Conservation (phyloP, 768 basidiomycete species). For the Hypholoma fasciculare region DNA sequence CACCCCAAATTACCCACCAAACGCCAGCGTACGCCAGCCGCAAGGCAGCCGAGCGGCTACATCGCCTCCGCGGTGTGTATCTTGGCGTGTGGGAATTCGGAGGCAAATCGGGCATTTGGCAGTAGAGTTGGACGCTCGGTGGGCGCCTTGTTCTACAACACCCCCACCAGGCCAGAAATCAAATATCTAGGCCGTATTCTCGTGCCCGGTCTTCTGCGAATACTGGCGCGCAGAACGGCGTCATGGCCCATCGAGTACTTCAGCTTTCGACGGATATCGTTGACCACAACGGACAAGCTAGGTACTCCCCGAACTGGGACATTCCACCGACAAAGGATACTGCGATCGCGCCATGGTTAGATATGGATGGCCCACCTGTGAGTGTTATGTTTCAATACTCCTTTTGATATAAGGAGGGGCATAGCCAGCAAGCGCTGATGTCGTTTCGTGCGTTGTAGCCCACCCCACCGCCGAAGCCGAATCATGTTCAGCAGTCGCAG, state of each 20-base stretch:
- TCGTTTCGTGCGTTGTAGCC: slow-evolving; percentile 29
- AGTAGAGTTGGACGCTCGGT: background rate
- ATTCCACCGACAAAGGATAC: slow-evolving; percentile 22
- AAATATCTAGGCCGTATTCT: background rate
- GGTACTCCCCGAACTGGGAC: slow-evolving; percentile 14
- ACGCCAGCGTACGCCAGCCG: too few species aligned
- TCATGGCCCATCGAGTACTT: slow-evolving; percentile 19
- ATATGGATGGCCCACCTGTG: slow-evolving; percentile 21
- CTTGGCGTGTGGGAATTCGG: slow-evolving; percentile 18
- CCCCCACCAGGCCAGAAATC: slow-evolving; percentile 10
- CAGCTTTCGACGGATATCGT: slow-evolving; percentile 25
- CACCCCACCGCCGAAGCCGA: slow-evolving; percentile 41
- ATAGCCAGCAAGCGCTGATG: background rate
- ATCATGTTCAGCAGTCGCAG: background rate
- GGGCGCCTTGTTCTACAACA: slow-evolving; percentile 7
- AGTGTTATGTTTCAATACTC: slow-evolving; percentile 10
- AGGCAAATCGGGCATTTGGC: slow-evolving; percentile 17
- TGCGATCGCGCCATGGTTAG: slow-evolving; percentile 31
- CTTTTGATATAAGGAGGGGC: background rate
- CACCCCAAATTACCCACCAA: too few species aligned
- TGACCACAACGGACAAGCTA: slow-evolving; percentile 25
- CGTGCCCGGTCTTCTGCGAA: slow-evolving; percentile 16
- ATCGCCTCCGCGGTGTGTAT: background rate
- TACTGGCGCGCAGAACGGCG: slow-evolving; percentile 6
- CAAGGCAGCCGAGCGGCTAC: background rate